Conservation (phyloP, 2,329 filamentous ascomycete genomes). For the Phaeosphaeriaceae sp. region DNA sequence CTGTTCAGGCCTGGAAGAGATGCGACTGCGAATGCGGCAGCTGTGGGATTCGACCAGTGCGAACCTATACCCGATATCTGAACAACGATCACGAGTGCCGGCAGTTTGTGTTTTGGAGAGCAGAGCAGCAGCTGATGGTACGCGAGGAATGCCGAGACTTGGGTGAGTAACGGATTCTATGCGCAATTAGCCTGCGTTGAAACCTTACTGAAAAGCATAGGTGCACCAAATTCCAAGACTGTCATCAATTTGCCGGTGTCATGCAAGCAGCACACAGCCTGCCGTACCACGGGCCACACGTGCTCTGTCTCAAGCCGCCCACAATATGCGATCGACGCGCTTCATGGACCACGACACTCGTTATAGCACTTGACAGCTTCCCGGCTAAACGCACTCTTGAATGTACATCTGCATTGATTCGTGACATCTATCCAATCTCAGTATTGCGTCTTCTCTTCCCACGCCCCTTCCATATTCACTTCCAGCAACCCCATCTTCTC, state of each 20-base stretch:
- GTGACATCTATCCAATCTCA: constrained; percentile 11
- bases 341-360: not conserved
- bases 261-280: constrained; percentile 4
- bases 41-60: constrained; percentile 33
- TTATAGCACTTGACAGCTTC: not conserved
- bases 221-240: constrained; percentile 2
- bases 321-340: not conserved
- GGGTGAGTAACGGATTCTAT: constrained; percentile 18
- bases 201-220: constrained; percentile 1
- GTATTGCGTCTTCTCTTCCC: constrained; percentile 13
- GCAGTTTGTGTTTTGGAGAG: constrained; percentile 34
- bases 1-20: constrained; percentile 29
- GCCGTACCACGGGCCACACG: not conserved
- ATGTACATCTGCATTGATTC: constrained; percentile 1
- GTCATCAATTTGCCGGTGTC: constrained; percentile 31
- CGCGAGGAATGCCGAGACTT: constrained; percentile 27
- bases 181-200: not conserved
- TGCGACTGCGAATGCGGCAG: constrained; percentile 42
- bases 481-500: constrained; percentile 20
- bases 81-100: constrained; percentile 34
- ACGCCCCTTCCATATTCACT: constrained; percentile 2
- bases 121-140: constrained; percentile 24
- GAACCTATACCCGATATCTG: constrained; percentile 41
- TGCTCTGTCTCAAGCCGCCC: constrained; percentile 2
- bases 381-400: not conserved